Evolutionary conservation across 306 rosid genomes (phyloP).

Genomic region (Geum urbanum): DNA sequence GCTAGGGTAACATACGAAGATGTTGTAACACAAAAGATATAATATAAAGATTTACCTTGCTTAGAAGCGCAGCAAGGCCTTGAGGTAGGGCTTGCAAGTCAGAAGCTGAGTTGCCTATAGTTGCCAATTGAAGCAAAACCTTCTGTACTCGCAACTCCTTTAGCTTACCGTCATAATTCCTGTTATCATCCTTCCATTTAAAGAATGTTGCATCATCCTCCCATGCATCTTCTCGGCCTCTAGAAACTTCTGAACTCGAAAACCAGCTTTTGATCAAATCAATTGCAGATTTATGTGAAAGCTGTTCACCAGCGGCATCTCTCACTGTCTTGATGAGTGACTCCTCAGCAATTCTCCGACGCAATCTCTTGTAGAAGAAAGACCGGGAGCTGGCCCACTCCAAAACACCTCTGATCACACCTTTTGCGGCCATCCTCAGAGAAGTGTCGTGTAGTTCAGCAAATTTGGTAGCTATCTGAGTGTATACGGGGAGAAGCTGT

Average conservation of each 20-base stretch:
- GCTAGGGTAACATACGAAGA: slow-evolving; percentile 16
- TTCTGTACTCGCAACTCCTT: slow-evolving; percentile 84
- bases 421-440: slow-evolving; percentile 92
- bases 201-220: slow-evolving; percentile 74
- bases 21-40: slow-evolving; percentile 1
- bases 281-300: slow-evolving; percentile 60
- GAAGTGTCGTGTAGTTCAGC: slow-evolving; percentile 96
- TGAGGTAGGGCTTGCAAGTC: slow-evolving; percentile 90
- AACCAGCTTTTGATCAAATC: slow-evolving; percentile 70
- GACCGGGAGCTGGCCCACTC: slow-evolving; percentile 76
- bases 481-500: slow-evolving; percentile 85
- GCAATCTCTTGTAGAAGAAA: slow-evolving; percentile 74
- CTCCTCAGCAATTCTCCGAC: slow-evolving; percentile 74
- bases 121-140: slow-evolving; percentile 65
- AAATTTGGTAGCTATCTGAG: slow-evolving; percentile 88
- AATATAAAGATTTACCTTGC: slow-evolving; percentile 59
- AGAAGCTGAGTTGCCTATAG: slow-evolving; percentile 57
- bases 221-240: slow-evolving; percentile 60
- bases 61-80: slow-evolving; percentile 86
- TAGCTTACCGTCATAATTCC: slow-evolving; percentile 64
- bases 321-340: slow-evolving; percentile 60
- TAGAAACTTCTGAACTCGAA: slow-evolving; percentile 47
- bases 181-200: slow-evolving; percentile 63
- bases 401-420: slow-evolving; percentile 76
- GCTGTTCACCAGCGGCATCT: slow-evolving; percentile 80